Evolutionary conservation across 352 stramenopile species (phyloP).

Genomic region (Globisporangium polare): DNA sequence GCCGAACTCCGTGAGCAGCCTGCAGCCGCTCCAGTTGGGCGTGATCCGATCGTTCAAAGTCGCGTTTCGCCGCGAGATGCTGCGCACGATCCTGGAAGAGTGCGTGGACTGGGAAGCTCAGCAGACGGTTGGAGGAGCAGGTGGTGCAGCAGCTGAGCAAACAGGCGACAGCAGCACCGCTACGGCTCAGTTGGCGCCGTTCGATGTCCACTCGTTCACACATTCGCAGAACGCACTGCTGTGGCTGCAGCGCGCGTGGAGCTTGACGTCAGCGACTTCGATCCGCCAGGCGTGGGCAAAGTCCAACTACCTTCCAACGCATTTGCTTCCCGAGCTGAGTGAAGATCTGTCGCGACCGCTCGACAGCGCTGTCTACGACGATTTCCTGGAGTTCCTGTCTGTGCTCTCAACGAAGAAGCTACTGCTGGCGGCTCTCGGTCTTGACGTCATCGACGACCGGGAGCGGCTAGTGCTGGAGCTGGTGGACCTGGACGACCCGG

Average conservation of each 20-base stretch:
- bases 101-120: conserved; percentile 11
- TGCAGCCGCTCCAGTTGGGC: conserved; percentile 60
- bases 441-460: conserved; percentile 22
- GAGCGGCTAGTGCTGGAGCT: conserved; percentile 35
- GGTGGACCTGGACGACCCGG: conserved; percentile 37
- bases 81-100: conserved; percentile 39
- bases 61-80: conserved; percentile 55
- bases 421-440: conserved; percentile 30
- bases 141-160: conserved; percentile 7
- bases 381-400: conserved; percentile 25
- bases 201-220: conserved; percentile 43
- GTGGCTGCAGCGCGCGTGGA: conserved; percentile 48
- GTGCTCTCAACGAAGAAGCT: conserved; percentile 19
- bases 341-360: conserved; percentile 12
- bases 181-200: conserved; percentile 9
- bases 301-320: conserved; percentile 30
- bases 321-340: conserved; percentile 25
- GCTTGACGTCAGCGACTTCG: conserved; percentile 18
- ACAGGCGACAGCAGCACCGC: background rate
- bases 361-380: conserved; percentile 5
- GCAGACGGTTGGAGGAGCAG: background rate
- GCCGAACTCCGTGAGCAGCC: conserved; percentile 28
- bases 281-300: conserved; percentile 43
- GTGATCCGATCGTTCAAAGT: conserved; percentile 57
- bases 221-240: conserved; percentile 39